Evolutionary conservation across 805 yeast species (phyloP).

Genomic region (Sugiyamaella qingdaonensis): DNA sequence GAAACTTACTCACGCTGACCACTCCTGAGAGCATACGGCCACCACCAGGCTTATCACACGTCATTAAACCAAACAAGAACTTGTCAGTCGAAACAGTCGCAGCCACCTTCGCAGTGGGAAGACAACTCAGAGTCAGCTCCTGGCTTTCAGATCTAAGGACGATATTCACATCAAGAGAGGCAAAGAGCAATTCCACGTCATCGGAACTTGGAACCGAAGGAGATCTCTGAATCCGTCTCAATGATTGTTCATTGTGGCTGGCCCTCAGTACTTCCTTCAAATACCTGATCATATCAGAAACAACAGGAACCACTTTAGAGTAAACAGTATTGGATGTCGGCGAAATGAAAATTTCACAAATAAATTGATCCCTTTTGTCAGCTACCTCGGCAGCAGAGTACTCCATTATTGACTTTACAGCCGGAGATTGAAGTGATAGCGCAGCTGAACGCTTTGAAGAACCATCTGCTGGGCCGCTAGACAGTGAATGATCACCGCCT

Average conservation of each 20-base stretch:
- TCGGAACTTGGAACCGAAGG: constrained; percentile 6
- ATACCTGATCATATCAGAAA: constrained; percentile 54
- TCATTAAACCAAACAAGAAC: constrained; percentile 53
- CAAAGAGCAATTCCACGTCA: constrained; percentile 20
- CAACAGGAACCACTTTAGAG: constrained; percentile 75
- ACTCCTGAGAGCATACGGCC: constrained; percentile 41
- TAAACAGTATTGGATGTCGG: constrained; percentile 68
- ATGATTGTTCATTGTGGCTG: constrained; percentile 5
- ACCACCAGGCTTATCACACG: constrained; percentile 37
- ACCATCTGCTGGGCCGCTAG: neutral
- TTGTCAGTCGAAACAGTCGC: constrained; percentile 75
- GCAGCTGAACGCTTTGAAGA: constrained; percentile 15
- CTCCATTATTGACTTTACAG: constrained; percentile 53
- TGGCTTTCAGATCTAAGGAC: constrained; percentile 69
- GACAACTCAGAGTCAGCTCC: constrained; percentile 75
- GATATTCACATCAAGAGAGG: constrained; percentile 56
- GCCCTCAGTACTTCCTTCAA: constrained; percentile 38
- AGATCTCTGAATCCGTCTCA: neutral
- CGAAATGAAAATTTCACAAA: constrained; percentile 54
- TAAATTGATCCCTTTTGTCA: constrained; percentile 20
- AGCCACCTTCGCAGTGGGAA: constrained; percentile 89
- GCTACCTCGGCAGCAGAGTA: constrained; percentile 37
- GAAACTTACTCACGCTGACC: constrained; percentile 49
- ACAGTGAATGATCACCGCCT: neutral
- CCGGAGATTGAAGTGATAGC: constrained; percentile 68